phyloP scores from a whole-genome alignment of 768 basidiomycete genomes.

The Suillus clintonianus region DNA sequence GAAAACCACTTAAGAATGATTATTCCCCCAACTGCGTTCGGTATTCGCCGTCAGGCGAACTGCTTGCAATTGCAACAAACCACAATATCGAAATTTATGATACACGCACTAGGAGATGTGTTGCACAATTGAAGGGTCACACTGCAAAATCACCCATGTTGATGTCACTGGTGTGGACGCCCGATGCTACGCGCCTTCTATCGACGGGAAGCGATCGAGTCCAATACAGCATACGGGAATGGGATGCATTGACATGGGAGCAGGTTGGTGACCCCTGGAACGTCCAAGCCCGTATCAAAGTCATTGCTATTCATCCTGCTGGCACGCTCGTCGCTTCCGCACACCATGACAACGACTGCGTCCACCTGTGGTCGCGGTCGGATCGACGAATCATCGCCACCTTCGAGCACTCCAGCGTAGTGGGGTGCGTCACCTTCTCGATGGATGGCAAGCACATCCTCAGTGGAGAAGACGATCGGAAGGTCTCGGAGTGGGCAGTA shows the following conservation, averaged over 20 bases:
- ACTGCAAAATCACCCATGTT: too few relatives aligned
- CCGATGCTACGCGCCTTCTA: not conserved
- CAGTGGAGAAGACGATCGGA: not conserved
- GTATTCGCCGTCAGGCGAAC: not conserved
- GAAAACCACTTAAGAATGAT: not conserved
- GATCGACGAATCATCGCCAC: not conserved
- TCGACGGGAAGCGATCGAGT: too few relatives aligned
- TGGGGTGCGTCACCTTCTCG: not conserved
- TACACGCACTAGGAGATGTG: not conserved
- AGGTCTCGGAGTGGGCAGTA: not conserved
- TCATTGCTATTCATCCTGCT: not conserved
- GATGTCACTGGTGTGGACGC: not conserved
- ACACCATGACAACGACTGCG: not conserved
- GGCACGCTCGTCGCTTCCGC: not conserved
- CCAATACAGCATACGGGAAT: not conserved
- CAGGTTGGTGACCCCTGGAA: not conserved
- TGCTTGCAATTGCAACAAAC: not conserved
- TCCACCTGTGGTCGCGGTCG: not conserved
- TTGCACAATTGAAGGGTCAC: not conserved
- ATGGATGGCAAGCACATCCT: not conserved
- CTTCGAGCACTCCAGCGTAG: not conserved
- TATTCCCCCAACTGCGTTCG: not conserved
- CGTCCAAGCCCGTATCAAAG: too few relatives aligned
- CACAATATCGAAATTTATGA: not conserved
- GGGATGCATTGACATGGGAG: not conserved